Evolutionary conservation across 441 rosid species (phyloP), one percentile per base, ranked within the genome.

Genomic region (Adansonia gregorii): DNA sequence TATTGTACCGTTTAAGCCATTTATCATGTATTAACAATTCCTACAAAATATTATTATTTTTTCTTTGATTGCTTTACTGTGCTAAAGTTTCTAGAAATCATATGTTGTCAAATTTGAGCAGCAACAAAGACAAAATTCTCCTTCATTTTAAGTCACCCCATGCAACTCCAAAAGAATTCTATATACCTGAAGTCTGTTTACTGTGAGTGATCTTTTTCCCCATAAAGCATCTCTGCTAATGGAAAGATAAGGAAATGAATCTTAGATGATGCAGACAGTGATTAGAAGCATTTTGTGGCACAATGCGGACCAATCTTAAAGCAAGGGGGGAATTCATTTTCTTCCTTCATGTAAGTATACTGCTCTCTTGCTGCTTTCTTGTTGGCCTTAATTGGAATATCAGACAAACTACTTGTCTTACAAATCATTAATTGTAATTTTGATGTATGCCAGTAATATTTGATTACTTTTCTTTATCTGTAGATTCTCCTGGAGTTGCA

Each of bases 401-500:
- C 72, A 68, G 46, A 68, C 11, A 46, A 46, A 22, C 48, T 20
- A 68, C 41, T 48, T 9, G 4, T 70, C 60, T 24, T 70, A 49
- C 51, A 54, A 55, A 35, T 55, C 31, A 17, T 35, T 55, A 55
- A 48, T 55, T 72, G 75, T 55, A 27, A 27, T 27, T 27, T 27
- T 27, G 64, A 24, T 68, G 55, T 66, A n/a, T 74, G 67, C 74
- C 17, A 35, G 82, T 83, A 55, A 67, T 69, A 49, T 46, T 74
- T 69, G 76, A 74, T 78, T 52, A 48, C 65, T 67, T 76, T 75
- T 78, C 72, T 79, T 63, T 81, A 66, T 75, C 76, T 79, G 64
- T 64, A 92, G 96, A 86, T 86, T 85, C 82, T 88, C 75, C 67
- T 92, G 75, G 96, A 90, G 85, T 86, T 90, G 88, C 94, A 92